phyloP scores from a whole-genome alignment of 2,329 filamentous ascomycete genomes.

The Rutstroemia sp. region DNA sequence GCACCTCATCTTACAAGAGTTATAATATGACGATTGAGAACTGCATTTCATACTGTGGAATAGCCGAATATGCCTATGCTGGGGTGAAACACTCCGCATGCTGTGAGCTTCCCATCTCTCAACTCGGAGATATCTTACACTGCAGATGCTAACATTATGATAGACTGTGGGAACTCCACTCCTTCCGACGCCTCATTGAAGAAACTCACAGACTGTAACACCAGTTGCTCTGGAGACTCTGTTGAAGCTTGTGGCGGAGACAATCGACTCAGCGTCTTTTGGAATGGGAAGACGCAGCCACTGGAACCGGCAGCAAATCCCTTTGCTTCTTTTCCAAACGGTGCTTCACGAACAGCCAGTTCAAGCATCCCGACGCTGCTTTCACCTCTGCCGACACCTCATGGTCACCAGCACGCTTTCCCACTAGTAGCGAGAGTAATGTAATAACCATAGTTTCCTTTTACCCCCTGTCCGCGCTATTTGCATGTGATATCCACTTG shows the following conservation, averaged over 20 bases:
- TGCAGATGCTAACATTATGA: not conserved
- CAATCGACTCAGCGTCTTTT: constrained; percentile 19
- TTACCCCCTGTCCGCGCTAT: too few relatives aligned
- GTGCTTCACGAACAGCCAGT: not conserved
- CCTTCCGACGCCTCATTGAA: constrained; percentile 10
- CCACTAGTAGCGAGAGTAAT: too few relatives aligned
- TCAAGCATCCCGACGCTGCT: too few relatives aligned
- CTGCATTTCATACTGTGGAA: constrained; percentile 21
- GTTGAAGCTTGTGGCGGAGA: constrained; percentile 24
- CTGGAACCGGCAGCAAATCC: constrained; percentile 17
- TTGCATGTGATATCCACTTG: too few relatives aligned
- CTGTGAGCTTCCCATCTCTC: constrained; percentile 13
- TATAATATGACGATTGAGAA: constrained; percentile 18
- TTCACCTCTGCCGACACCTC: not conserved
- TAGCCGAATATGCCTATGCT: constrained; percentile 18
- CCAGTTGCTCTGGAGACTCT: constrained; percentile 23
- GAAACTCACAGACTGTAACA: constrained; percentile 19
- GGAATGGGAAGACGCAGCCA: constrained; percentile 18
- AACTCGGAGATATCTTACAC: not conserved
- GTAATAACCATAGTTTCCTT: too few relatives aligned
- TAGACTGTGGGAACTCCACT: constrained; percentile 19
- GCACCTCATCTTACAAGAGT: constrained; percentile 11
- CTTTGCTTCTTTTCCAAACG: not conserved
- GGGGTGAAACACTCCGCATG: constrained; percentile 25
- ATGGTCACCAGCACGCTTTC: too few relatives aligned